phyloP scores from a whole-genome alignment of 179 eudicot genomes.

The Beta lomatogona region DNA sequence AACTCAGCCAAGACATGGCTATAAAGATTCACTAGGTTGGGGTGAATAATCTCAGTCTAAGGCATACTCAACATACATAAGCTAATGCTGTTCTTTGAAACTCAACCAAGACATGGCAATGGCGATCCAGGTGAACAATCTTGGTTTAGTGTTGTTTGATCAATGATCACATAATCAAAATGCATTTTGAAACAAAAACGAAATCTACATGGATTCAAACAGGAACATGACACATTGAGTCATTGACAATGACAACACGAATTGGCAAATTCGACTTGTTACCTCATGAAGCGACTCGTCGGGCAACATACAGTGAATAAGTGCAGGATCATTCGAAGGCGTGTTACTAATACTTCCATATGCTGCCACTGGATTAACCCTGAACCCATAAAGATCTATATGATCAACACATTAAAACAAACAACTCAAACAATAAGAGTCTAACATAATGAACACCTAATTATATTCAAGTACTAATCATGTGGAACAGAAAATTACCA shows the following conservation, averaged over 20 bases:
- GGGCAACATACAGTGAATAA: conserved; percentile 73
- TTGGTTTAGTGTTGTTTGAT: background rate
- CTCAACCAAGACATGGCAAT: too few species aligned
- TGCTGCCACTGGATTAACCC: conserved; percentile 77
- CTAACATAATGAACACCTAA: too few species aligned
- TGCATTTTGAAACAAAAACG: background rate
- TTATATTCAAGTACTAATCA: background rate
- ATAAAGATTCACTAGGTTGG: background rate
- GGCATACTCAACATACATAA: background rate
- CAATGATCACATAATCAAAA: background rate
- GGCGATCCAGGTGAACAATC: too few species aligned
- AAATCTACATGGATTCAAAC: background rate
- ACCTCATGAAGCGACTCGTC: conserved; percentile 96
- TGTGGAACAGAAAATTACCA: conserved; percentile 29
- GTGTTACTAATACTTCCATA: conserved; percentile 65
- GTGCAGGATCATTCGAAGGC: conserved; percentile 62
- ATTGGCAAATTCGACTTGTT: background rate
- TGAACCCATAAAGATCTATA: conserved; percentile 85
- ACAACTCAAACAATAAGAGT: background rate
- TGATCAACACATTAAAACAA: background rate
- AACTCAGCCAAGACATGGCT: background rate
- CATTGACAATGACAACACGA: background rate
- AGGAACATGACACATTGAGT: background rate
- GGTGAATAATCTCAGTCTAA: background rate
- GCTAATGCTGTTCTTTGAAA: too few species aligned